Percentiles rank a stretch among this genome's conserved stretches.
Evolutionary conservation across 176 grass and related monocot genomes (phyloP).

Genomic region (Oryza australiensis): DNA sequence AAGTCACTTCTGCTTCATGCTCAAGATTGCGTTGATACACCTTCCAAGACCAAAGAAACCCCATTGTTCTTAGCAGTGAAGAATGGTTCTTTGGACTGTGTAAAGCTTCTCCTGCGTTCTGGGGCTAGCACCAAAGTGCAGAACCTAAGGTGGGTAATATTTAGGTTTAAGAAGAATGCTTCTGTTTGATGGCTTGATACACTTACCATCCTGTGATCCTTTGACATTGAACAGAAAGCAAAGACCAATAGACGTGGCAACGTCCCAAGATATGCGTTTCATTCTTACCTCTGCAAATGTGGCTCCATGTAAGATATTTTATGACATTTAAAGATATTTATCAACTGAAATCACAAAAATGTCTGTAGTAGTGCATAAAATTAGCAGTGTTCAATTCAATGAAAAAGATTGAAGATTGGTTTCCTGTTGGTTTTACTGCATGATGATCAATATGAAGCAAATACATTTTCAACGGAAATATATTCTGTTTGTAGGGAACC

Average conservation of each 20-base stretch:
- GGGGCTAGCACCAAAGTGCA: constrained; percentile 53
- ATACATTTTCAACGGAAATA: constrained; percentile 18
- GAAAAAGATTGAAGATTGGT: constrained; percentile 8
- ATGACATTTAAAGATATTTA: not conserved
- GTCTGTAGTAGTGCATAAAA: constrained; percentile 1
- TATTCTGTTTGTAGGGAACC: constrained; percentile 32
- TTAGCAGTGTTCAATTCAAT: not conserved
- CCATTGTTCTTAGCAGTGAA: constrained; percentile 64
- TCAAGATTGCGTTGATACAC: constrained; percentile 59
- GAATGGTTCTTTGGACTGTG: constrained; percentile 51
- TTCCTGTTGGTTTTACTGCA: constrained; percentile 21
- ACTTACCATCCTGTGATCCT: constrained; percentile 11
- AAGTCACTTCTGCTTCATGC: constrained; percentile 58
- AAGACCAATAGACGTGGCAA: constrained; percentile 59
- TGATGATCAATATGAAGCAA: not conserved
- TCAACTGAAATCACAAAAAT: not conserved
- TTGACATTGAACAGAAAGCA: constrained; percentile 52
- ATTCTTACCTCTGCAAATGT: constrained; percentile 53
- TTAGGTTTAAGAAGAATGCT: not conserved
- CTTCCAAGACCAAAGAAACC: constrained; percentile 70
- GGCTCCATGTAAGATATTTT: constrained; percentile 39
- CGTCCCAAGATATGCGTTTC: constrained; percentile 62
- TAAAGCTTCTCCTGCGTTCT: constrained; percentile 52
- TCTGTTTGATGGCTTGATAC: not conserved
- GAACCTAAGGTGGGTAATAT: constrained; percentile 53